phyloP scores from a whole-genome alignment of 495 filamentous ascomycete species.

The Mytilinidion resinicola region DNA sequence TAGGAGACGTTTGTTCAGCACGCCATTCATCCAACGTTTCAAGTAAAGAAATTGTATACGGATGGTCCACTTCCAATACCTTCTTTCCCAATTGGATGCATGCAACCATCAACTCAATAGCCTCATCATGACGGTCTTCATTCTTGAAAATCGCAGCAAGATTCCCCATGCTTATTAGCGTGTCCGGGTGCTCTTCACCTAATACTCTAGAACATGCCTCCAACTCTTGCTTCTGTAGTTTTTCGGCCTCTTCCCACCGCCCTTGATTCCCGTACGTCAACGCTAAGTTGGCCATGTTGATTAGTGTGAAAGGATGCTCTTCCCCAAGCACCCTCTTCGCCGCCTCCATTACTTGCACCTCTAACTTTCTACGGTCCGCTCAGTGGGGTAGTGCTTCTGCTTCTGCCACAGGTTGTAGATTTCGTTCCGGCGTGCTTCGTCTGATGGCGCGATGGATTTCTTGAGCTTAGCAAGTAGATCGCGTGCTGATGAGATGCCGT shows the following conservation, averaged over 20 bases:
- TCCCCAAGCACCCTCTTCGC: slow-evolving; percentile 1
- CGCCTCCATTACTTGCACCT: slow-evolving; percentile 3
- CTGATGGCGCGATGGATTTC: no score
- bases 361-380: no score
- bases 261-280: background rate
- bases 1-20: no score
- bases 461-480: no score
- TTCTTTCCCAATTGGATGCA: slow-evolving; percentile 3
- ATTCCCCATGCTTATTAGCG: slow-evolving; percentile 1
- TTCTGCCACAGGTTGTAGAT: no score
- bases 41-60: background rate
- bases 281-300: background rate
- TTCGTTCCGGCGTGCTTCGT: no score
- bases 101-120: slow-evolving; percentile 1
- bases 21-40: no score
- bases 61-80: slow-evolving; percentile 2
- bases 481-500: no score
- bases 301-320: background rate
- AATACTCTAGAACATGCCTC: background rate
- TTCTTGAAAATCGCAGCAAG: slow-evolving; percentile 4
- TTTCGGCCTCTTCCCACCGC: slow-evolving; percentile 4
- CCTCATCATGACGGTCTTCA: slow-evolving; percentile 11
- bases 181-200: slow-evolving; percentile 4
- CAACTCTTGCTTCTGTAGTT: slow-evolving; percentile 1
- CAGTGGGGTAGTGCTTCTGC: no score